phyloP scores from a whole-genome alignment of 1,284 basidiomycete species.

The Apiotrichum mycotoxinovorans region DNA sequence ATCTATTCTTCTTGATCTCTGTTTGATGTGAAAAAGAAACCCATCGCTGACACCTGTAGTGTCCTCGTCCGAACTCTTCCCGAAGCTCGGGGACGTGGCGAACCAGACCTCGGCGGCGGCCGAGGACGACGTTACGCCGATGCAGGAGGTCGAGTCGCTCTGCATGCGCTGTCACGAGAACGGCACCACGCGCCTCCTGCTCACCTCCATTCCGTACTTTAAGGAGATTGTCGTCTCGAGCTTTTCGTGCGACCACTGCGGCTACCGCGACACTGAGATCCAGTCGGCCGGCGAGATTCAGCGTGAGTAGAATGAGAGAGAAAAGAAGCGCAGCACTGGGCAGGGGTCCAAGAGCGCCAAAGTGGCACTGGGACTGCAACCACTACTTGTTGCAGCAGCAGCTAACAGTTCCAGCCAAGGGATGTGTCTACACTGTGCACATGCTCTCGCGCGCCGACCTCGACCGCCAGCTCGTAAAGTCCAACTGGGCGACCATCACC shows the following conservation, averaged over 20 bases:
- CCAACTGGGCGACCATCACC: constrained; percentile 71
- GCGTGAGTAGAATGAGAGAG: constrained; percentile 56
- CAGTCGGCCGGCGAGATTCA: constrained; percentile 86
- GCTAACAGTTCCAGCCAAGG: constrained; percentile 41
- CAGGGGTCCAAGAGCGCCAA: no score
- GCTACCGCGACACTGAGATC: constrained; percentile 86
- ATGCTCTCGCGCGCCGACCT: constrained; percentile 74
- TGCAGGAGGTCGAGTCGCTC: constrained; percentile 82
- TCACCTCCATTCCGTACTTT: constrained; percentile 96
- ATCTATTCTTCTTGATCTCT: not conserved
- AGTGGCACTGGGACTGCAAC: no score
- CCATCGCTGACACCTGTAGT: constrained; percentile 4
- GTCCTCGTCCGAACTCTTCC: constrained; percentile 37
- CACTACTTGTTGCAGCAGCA: no score
- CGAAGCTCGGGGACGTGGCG: constrained; percentile 46
- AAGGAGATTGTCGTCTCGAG: constrained; percentile 93
- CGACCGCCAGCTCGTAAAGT: constrained; percentile 91
- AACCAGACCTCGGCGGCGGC: constrained; percentile 34
- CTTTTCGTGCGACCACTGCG: constrained; percentile 93
- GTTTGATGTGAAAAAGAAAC: no score
- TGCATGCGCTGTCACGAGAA: constrained; percentile 93
- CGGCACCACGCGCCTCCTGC: constrained; percentile 85
- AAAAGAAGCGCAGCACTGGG: not conserved
- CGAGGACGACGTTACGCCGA: constrained; percentile 55
- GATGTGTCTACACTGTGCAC: constrained; percentile 70